These are phyloP conservation scores for Neurospora pannonica DNA, from an alignment of 495 filamentous ascomycete genomes.

Conservation along the genomic window DNA sequence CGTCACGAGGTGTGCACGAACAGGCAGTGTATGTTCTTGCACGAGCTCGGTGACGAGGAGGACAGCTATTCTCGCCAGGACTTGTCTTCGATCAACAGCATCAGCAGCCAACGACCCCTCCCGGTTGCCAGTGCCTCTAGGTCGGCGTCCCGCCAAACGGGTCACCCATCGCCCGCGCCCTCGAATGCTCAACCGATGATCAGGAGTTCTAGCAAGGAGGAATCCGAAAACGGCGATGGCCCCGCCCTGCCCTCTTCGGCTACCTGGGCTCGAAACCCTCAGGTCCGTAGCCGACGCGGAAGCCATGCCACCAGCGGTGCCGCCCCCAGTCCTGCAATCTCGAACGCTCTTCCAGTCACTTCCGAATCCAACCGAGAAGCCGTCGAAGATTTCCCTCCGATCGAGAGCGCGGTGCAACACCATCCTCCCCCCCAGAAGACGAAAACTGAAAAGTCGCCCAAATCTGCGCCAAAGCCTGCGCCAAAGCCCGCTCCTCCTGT, in stretches of 20 bases:
- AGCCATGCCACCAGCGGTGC: conserved; percentile 73
- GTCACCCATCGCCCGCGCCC: conserved; percentile 40
- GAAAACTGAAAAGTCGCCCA: background rate
- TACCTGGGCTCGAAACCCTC: conserved; percentile 80
- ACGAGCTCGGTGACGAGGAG: conserved; percentile 92
- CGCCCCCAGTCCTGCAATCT: conserved; percentile 69
- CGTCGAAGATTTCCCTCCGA: conserved; percentile 17
- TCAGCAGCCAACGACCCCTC: conserved; percentile 64
- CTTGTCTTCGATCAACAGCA: conserved; percentile 88
- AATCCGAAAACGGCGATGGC: conserved; percentile 59
- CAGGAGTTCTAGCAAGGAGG: conserved; percentile 68
- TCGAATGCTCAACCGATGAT: conserved; percentile 62
- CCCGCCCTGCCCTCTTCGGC: conserved; percentile 86
- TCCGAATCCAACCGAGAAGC: conserved; percentile 30
- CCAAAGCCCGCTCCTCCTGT: background rate
- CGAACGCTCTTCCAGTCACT: conserved; percentile 48
- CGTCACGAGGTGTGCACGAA: conserved; percentile 89
- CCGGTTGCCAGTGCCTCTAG: conserved; percentile 34
- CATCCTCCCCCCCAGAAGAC: background rate
- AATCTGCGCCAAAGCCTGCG: background rate
- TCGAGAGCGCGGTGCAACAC: conserved; percentile 8
- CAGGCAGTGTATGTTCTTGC: conserved; percentile 91
- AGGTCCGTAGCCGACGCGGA: conserved; percentile 58
- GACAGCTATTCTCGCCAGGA: conserved; percentile 95
- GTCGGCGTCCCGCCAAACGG: conserved; percentile 41